These are phyloP conservation scores for Deakozyma indianensis DNA, from an alignment of 805 yeast genomes.

Conservation along the genomic window DNA sequence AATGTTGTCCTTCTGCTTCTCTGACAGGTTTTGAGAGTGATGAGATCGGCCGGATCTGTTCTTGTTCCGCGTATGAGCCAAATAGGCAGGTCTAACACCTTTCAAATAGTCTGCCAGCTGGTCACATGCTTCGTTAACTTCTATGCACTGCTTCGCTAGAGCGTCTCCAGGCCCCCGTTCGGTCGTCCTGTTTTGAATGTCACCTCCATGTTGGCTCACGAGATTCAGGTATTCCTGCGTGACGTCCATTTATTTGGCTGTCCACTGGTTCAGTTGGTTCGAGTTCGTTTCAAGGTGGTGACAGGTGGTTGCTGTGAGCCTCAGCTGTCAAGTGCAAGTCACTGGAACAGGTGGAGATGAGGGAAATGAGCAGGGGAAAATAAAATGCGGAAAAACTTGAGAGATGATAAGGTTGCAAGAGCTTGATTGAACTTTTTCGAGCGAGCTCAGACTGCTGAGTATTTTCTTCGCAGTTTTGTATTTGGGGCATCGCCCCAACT, in stretches of 20 bases:
- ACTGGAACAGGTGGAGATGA: too few species aligned
- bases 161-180: slow-evolving; percentile 9
- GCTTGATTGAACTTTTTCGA: too few species aligned
- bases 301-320: too few species aligned
- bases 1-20: slow-evolving; percentile 23
- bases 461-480: too few species aligned
- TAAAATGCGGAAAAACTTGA: too few species aligned
- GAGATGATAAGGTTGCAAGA: too few species aligned
- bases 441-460: too few species aligned
- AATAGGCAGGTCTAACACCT: slow-evolving; percentile 18
- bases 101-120: slow-evolving; percentile 12
- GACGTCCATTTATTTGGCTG: slow-evolving; percentile 1
- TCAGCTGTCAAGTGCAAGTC: too few species aligned
- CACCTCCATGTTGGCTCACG: neutral
- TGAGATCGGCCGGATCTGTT: slow-evolving; percentile 3
- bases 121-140: slow-evolving; percentile 8
- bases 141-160: slow-evolving; percentile 15
- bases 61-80: slow-evolving; percentile 11
- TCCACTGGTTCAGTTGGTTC: too few species aligned
- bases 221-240: slow-evolving; percentile 1
- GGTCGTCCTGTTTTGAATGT: neutral
- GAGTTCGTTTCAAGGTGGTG: too few species aligned
- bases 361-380: too few species aligned
- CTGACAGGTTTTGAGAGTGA: slow-evolving; percentile 15
- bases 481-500: too few species aligned